Evolutionary conservation across 805 yeast species (phyloP).

Genomic region (Phaffomyces antillensis): DNA sequence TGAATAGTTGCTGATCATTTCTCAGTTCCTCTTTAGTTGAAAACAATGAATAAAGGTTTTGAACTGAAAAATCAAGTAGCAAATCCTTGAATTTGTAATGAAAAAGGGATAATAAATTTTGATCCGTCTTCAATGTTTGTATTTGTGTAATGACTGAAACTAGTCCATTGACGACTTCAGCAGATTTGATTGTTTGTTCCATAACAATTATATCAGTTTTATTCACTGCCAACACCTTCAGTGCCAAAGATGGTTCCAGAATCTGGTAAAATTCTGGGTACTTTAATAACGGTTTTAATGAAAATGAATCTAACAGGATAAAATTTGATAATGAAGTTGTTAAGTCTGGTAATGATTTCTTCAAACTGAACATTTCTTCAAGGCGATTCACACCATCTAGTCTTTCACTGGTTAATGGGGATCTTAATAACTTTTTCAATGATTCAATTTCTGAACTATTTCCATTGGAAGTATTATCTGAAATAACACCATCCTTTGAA

Average conservation of each 20-base stretch:
- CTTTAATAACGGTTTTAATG: conserved; percentile 25
- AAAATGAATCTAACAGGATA: conserved; percentile 21
- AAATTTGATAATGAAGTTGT: conserved; percentile 15
- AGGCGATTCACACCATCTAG: conserved; percentile 17
- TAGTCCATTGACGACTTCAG: conserved; percentile 12
- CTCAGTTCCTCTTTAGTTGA: conserved; percentile 11
- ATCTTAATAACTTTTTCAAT: conserved; percentile 11
- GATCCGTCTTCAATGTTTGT: conserved; percentile 16
- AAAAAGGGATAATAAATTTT: conserved; percentile 22
- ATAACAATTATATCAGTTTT: conserved; percentile 18
- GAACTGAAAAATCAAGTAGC: conserved; percentile 14
- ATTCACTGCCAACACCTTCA: conserved; percentile 28
- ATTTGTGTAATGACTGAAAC: conserved; percentile 13
- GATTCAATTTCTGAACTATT: background rate
- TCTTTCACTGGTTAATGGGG: conserved; percentile 21
- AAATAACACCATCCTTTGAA: background rate
- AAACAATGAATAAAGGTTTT: conserved; percentile 15
- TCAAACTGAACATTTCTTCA: conserved; percentile 1
- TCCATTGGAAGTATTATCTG: background rate
- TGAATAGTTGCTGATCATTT: conserved; percentile 1
- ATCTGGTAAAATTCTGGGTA: conserved; percentile 22
- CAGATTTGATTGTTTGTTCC: conserved; percentile 7
- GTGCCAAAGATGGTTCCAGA: conserved; percentile 20
- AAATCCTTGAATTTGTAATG: conserved; percentile 17
- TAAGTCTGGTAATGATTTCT: conserved; percentile 10